phyloP scores from a whole-genome alignment of 495 filamentous ascomycete species.

The Aspergillus homomorphus region DNA sequence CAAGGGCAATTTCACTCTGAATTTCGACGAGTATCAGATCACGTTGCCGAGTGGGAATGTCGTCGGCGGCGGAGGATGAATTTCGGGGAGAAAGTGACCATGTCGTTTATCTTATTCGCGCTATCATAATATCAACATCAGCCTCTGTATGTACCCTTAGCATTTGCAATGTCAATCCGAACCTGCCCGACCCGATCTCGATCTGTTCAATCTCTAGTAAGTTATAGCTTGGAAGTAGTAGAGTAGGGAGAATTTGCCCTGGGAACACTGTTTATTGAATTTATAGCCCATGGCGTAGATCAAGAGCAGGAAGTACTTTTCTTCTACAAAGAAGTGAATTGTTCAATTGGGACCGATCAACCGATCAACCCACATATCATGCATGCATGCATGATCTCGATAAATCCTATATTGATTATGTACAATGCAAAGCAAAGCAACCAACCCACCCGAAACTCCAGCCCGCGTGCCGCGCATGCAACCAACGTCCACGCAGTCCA shows the following conservation, averaged over 20 bases:
- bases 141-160: not conserved
- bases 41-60: conserved; percentile 39
- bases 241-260: too few relatives aligned
- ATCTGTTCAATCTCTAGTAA: not conserved
- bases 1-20: conserved; percentile 34
- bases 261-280: too few relatives aligned
- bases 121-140: not conserved
- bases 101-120: not conserved
- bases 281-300: too few relatives aligned
- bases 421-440: not conserved
- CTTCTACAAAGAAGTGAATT: too few relatives aligned
- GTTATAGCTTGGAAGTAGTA: too few relatives aligned
- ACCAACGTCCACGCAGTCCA: not conserved
- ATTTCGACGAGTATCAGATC: conserved; percentile 45
- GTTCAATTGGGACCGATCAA: too few relatives aligned
- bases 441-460: not conserved
- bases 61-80: conserved; percentile 31
- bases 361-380: too few relatives aligned
- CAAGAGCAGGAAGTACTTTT: too few relatives aligned
- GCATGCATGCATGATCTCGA: too few relatives aligned
- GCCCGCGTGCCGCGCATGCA: not conserved
- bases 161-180: not conserved
- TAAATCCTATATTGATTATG: not conserved
- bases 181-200: not conserved
- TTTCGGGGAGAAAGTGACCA: not conserved